Evolutionary conservation across 148 eudicot species (phyloP), one percentile per base, ranked within the genome.

Genomic region (Rhododendron mucronatum): DNA sequence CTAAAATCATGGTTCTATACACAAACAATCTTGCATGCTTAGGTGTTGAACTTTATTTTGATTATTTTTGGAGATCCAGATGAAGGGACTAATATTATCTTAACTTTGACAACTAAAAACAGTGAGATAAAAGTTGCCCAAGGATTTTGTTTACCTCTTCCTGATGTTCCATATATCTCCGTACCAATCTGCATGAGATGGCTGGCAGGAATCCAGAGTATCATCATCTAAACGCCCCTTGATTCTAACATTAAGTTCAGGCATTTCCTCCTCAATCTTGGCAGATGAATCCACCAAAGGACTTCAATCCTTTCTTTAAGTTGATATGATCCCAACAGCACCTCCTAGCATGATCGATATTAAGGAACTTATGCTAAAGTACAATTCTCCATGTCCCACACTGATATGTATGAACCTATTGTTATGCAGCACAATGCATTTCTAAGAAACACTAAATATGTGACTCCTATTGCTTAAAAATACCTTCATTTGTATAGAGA

Each of bases 281-380:
- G 74, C 82, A 71, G 93, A 83, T 76, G 95, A 86, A 85, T 93
- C 94, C 83, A 80, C 83, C 47, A 88, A 85, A 82, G 97, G 92
- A 88, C 88, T 90, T 96, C 99, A 93, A 90, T 95, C 92, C 82
- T 92, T 94, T 84, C 92, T 94, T 79, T 95, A 96, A 85, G 97
- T 92, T 69, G 96, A 93, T 89, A 96, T 48, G 85, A 96, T 91
- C 89, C 95, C 91, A 61, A 96, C 90, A 78, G 95, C 92, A 85
- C 93, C 98, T 92, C 93, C 95, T 89, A 80, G 71, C 47, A 87
- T 45, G 18, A 88, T 41, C 85, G 47, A 15, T 26, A 86, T 81
- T 44, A 67, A 85, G 65, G 41, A 73, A 83, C 21, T 41, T 16
- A 65, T 78, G 39, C 41, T 26, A 65, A 63, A 48, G 15, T 28